Evolutionary conservation across 257 asterid species (phyloP), one percentile per base, ranked within the genome.

Genomic region (Solanum dulcamara): DNA sequence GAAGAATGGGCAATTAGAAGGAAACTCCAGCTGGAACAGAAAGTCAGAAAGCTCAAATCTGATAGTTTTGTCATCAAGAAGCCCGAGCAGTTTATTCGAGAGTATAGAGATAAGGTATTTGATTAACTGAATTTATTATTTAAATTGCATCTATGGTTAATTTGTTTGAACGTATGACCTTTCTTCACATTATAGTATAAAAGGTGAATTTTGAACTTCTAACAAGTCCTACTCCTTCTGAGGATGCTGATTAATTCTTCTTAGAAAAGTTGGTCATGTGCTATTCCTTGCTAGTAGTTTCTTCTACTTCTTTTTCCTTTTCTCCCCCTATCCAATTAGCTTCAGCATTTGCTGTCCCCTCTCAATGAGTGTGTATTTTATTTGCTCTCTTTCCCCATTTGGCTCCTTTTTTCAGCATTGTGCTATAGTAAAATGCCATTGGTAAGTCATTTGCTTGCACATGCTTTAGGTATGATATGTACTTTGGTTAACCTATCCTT

Each of bases 1-100:
- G 99, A 96, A 88, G 90, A 91, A 70, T 95, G 98, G 98, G 97
- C 98, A 14, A 88, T 96, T 72, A 90, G 87, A 60, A 95, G 97
- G 87, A 96, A 92, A 72, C 89, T 90, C 68, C 96, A 92, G 86
- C 59, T 90, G 68, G 91, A 95, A 84, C 97, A 95, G 90, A 90
- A 91, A 91, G 93, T 84, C 32, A 93, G 93, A 90, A 91, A 93
- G 71, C 90, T 35, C 62, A 95, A 92, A 81, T 62, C 95, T 42
- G 87, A 84, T 68, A 92, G 33, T 53, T 82, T 85, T 67, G 82
- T 89, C 84, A 90, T 95, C 79, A 96, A 94, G 90, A 96, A 94
- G 91, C 98, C 99, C 42, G 96, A 96, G 82, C 95, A 94, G 81
- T 95, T 95, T 84, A 89, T 96, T 77, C 88, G 94, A 80, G 99